A percentile compares a stretch with the other conserved stretches of the same genome.
phyloP scores from a whole-genome alignment of 2,329 filamentous ascomycete genomes.

The Aphanocladium album region DNA sequence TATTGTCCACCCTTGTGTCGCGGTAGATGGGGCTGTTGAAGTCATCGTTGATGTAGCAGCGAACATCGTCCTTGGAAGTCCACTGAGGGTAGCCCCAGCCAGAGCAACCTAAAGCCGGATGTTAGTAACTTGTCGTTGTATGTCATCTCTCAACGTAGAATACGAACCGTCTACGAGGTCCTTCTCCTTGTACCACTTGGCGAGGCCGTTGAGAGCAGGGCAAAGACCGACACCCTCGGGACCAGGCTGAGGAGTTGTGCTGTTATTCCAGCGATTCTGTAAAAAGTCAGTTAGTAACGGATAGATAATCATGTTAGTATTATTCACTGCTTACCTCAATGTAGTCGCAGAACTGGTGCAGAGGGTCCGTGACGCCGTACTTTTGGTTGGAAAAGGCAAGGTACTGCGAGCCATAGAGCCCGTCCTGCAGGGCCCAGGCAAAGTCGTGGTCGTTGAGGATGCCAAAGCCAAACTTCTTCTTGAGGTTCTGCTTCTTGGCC shows the following conservation, averaged over 20 bases:
- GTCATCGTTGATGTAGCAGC: conserved; percentile 53
- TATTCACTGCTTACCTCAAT: conserved; percentile 19
- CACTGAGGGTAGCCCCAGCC: conserved; percentile 42
- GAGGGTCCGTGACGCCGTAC: conserved; percentile 24
- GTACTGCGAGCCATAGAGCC: conserved; percentile 31
- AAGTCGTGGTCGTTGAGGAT: conserved; percentile 40
- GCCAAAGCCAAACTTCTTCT: conserved; percentile 27
- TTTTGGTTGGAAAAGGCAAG: conserved; percentile 28
- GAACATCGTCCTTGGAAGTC: conserved; percentile 33
- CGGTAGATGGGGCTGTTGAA: conserved; percentile 43
- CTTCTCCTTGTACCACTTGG: conserved; percentile 44
- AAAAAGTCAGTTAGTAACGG: too few species aligned
- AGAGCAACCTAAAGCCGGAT: conserved; percentile 36
- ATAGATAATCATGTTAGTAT: neutral
- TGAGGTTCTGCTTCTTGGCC: conserved; percentile 34
- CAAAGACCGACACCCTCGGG: conserved; percentile 45
- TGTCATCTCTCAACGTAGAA: too few species aligned
- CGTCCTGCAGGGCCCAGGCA: conserved; percentile 29
- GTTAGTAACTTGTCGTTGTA: neutral
- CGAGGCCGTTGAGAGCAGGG: conserved; percentile 50
- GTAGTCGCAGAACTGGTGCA: conserved; percentile 32
- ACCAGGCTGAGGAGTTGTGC: conserved; percentile 15
- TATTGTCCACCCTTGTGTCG: conserved; percentile 43
- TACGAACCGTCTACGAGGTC: conserved; percentile 44
- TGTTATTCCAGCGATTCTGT: conserved; percentile 7